Conservation (phyloP, 2,329 filamentous ascomycete species). For the Cercospora sp. region DNA sequence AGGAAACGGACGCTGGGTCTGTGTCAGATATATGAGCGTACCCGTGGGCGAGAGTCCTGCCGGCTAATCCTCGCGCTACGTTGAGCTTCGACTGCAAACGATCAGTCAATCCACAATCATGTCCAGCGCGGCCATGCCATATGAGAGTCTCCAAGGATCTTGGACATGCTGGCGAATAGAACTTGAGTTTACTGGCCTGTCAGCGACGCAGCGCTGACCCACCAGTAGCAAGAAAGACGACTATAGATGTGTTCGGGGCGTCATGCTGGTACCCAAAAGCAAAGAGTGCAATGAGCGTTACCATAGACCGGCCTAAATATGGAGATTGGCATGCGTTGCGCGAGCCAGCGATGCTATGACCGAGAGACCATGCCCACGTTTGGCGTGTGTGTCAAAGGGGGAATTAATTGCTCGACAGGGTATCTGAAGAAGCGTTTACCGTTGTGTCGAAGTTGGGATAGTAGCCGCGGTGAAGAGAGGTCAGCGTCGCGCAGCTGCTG, state of each 20-base stretch:
- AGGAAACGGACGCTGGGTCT: slow-evolving; percentile 10
- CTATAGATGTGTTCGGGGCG: neutral
- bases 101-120: neutral
- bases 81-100: neutral
- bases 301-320: neutral
- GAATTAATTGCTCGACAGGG: neutral
- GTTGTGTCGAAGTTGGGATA: neutral
- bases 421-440: neutral
- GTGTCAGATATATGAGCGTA: slow-evolving; percentile 13
- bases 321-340: neutral
- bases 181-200: neutral
- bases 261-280: neutral
- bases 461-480: neutral
- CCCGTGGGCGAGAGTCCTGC: slow-evolving; percentile 10
- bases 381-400: neutral
- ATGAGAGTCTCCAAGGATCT: neutral
- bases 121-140: neutral
- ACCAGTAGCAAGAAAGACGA: neutral
- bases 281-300: neutral
- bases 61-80: neutral
- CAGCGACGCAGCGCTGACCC: neutral
- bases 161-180: neutral
- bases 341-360: neutral
- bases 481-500: neutral
- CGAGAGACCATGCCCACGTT: neutral